phyloP scores from a whole-genome alignment of 805 yeast species.

The Scheffersomyces amazonensis region DNA sequence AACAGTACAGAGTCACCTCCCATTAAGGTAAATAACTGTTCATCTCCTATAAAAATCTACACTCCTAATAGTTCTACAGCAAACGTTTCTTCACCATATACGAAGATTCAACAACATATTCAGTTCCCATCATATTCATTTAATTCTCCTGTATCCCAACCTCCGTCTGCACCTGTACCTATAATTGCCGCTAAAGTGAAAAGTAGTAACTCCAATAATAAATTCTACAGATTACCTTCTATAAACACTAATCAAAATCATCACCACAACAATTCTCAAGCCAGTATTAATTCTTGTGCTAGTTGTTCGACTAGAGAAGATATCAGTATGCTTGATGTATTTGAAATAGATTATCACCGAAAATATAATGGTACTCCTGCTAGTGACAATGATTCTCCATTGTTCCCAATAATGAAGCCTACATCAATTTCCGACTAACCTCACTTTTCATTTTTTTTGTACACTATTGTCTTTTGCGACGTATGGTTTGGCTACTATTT shows the following conservation, averaged over 20 bases:
- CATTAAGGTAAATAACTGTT: neutral
- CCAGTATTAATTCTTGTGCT: constrained; percentile 21
- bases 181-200: neutral
- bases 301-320: constrained; percentile 13
- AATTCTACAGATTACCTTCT: neutral
- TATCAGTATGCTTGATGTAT: constrained; percentile 4
- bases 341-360: neutral
- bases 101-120: neutral
- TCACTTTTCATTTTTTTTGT: no score
- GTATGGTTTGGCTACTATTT: no score
- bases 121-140: neutral
- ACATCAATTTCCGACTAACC: neutral
- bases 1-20: neutral
- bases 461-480: no score
- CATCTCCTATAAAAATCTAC: neutral
- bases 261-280: constrained; percentile 8
- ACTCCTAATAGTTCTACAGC: neutral
- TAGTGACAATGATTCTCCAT: constrained; percentile 23
- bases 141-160: neutral
- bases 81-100: neutral
- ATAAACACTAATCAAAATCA: neutral
- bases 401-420: constrained; percentile 3
- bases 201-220: neutral
- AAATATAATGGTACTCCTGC: constrained; percentile 21
- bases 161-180: neutral